Percentiles rank a stretch among this genome's conserved stretches.
These are phyloP conservation scores for Rhododendron molle DNA, from an alignment of 148 eudicot species.

Conservation along the genomic window DNA sequence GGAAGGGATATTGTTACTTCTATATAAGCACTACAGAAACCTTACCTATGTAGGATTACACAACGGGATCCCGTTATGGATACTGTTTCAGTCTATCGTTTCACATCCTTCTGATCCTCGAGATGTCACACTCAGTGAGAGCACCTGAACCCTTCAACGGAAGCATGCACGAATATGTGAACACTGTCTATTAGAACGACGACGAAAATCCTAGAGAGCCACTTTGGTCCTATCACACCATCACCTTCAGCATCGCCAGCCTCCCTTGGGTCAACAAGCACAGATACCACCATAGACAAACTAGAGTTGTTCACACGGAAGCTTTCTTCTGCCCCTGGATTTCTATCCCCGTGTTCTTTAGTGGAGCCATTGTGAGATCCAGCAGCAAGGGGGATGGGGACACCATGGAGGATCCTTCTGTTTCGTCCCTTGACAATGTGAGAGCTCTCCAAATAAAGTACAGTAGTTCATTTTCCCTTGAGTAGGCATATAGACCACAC, in stretches of 20 bases:
- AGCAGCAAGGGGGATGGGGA: conserved; percentile 48
- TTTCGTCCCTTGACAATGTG: conserved; percentile 42
- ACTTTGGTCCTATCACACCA: conserved; percentile 62
- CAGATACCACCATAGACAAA: conserved; percentile 84
- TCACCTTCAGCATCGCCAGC: conserved; percentile 62
- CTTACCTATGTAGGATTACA: too few species aligned
- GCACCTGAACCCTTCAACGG: conserved; percentile 69
- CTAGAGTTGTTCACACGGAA: conserved; percentile 37
- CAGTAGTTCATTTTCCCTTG: background rate
- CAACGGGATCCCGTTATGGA: too few species aligned
- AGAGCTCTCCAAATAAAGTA: background rate
- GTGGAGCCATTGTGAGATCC: conserved; percentile 39
- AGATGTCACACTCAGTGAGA: conserved; percentile 57
- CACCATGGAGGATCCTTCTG: conserved; percentile 71
- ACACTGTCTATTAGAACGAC: conserved; percentile 92
- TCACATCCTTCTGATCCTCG: conserved; percentile 20
- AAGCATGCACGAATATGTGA: conserved; percentile 91
- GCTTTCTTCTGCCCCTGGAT: conserved; percentile 34
- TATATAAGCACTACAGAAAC: too few species aligned
- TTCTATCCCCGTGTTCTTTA: conserved; percentile 31
- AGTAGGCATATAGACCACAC: background rate
- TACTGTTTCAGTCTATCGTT: background rate
- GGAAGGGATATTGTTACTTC: too few species aligned
- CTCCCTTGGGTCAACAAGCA: conserved; percentile 91
- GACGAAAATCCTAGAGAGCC: conserved; percentile 72